Evolutionary conservation across 345 rosid genomes (phyloP).

Genomic region (Boechera stricta): DNA sequence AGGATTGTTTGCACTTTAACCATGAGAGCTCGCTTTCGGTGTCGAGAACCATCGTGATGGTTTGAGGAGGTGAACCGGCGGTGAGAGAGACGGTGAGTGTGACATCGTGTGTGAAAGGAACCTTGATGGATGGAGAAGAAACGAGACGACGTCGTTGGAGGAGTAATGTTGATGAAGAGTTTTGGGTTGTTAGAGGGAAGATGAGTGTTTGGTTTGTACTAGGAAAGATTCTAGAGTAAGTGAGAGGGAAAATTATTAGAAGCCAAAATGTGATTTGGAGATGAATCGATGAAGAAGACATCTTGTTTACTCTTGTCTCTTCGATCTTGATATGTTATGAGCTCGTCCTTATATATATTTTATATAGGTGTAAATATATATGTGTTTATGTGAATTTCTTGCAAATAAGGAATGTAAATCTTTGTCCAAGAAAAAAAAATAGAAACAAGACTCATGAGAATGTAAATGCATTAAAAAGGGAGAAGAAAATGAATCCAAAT

Average conservation of each 20-base stretch:
- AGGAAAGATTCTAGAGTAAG: constrained; percentile 41
- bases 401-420: neutral
- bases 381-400: neutral
- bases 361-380: neutral
- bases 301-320: neutral
- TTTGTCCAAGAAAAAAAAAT: neutral
- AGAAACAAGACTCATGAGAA: too few species aligned
- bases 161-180: constrained; percentile 20
- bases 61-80: constrained; percentile 73
- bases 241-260: constrained; percentile 36
- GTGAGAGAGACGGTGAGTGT: constrained; percentile 64
- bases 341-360: neutral
- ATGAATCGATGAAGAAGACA: constrained; percentile 31
- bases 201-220: constrained; percentile 50
- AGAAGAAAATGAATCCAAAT: constrained; percentile 8
- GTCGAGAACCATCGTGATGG: constrained; percentile 69
- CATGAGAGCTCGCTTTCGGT: constrained; percentile 86
- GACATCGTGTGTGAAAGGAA: constrained; percentile 61
- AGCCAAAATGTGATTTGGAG: constrained; percentile 32
- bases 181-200: constrained; percentile 55
- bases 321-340: neutral
- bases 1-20: constrained; percentile 59
- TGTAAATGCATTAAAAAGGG: constrained; percentile 2
- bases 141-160: constrained; percentile 20
- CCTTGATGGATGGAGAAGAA: constrained; percentile 46